Conservation (phyloP, 768 basidiomycete genomes). For the Pleurotus pulmonarius region DNA sequence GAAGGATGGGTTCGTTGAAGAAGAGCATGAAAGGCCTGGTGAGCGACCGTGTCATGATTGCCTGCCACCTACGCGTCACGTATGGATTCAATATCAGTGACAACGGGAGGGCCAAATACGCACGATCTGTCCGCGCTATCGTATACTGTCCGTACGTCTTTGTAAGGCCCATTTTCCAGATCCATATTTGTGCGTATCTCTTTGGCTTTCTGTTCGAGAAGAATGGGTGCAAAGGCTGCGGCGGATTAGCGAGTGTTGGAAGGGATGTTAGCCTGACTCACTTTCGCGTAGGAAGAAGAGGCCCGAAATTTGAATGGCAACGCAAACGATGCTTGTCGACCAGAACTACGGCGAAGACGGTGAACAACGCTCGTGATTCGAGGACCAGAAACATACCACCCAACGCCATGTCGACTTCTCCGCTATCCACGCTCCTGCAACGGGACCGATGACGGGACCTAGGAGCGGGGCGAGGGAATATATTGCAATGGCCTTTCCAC, state of each 20-base stretch:
- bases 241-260: conserved; percentile 15
- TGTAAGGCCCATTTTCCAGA: conserved; percentile 36
- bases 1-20: conserved; percentile 58
- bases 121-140: conserved; percentile 41
- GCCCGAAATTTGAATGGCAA: conserved; percentile 49
- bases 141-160: conserved; percentile 43
- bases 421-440: conserved; percentile 63
- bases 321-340: conserved; percentile 59
- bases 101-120: conserved; percentile 14
- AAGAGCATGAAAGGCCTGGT: conserved; percentile 70
- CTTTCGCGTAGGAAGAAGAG: conserved; percentile 62
- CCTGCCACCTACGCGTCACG: conserved; percentile 38
- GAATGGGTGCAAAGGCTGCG: conserved; percentile 39
- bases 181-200: conserved; percentile 43
- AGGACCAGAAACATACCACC: conserved; percentile 41
- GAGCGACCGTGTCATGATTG: conserved; percentile 49
- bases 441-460: conserved; percentile 61
- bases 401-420: conserved; percentile 66
- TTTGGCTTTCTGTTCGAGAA: conserved; percentile 49
- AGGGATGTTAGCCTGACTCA: conserved; percentile 21
- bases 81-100: not conserved
- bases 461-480: conserved; percentile 64
- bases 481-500: conserved; percentile 59
- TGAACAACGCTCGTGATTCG: not conserved
- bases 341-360: conserved; percentile 43